Evolutionary conservation across 2,329 filamentous ascomycete genomes (phyloP).

Genomic region (Diaporthe sp.): DNA sequence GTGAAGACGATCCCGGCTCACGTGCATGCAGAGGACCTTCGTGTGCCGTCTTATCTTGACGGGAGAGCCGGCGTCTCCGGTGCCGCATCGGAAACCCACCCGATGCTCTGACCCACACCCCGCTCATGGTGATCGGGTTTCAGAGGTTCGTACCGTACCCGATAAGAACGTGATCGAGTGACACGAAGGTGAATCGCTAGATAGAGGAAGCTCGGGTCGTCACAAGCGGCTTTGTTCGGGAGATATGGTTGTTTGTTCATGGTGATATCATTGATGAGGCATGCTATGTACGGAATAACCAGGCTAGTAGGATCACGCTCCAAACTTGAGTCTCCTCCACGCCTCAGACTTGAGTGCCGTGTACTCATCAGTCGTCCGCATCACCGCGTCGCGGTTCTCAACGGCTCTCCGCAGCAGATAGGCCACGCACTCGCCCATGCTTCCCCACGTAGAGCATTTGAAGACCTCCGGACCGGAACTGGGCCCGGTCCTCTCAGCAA

Average conservation of each 20-base stretch:
- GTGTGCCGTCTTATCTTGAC: not conserved
- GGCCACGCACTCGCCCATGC: conserved; percentile 49
- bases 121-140: not conserved
- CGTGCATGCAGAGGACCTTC: not conserved
- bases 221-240: not conserved
- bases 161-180: not conserved
- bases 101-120: not conserved
- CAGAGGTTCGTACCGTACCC: no score
- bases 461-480: conserved; percentile 45
- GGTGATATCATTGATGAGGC: not conserved
- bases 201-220: not conserved
- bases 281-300: not conserved
- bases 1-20: not conserved
- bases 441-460: conserved; percentile 54
- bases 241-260: not conserved
- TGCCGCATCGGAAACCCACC: not conserved
- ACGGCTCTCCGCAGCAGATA: conserved; percentile 50
- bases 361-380: conserved; percentile 42
- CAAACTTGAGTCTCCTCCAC: conserved; percentile 31
- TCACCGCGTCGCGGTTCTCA: conserved; percentile 52
- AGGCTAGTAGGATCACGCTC: not conserved
- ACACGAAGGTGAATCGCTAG: not conserved
- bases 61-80: not conserved
- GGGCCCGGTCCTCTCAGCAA: conserved; percentile 48
- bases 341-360: conserved; percentile 37